Evolutionary conservation across 345 rosid genomes (phyloP).

Genomic region (Pugionium cornutum): DNA sequence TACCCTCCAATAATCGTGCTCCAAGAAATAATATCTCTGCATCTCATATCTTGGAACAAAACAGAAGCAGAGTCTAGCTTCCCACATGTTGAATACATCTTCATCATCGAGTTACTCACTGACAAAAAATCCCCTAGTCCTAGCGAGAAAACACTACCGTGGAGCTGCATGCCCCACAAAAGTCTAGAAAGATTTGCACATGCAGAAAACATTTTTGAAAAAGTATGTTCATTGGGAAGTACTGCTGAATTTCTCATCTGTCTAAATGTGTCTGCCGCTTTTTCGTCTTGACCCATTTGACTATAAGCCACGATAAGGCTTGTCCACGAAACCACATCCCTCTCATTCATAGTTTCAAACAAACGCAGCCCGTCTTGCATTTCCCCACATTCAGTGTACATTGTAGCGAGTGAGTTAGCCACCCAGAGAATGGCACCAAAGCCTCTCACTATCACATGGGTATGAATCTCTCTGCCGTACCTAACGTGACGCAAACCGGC

Average conservation of each 20-base stretch:
- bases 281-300: conserved; percentile 60
- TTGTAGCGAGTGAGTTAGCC: conserved; percentile 65
- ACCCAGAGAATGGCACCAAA: conserved; percentile 54
- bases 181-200: conserved; percentile 65
- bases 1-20: conserved; percentile 75
- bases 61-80: conserved; percentile 51
- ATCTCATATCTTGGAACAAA: conserved; percentile 55
- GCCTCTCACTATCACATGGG: conserved; percentile 58
- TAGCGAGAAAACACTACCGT: conserved; percentile 54
- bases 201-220: conserved; percentile 63
- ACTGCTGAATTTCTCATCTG: conserved; percentile 59
- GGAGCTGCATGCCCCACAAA: conserved; percentile 81
- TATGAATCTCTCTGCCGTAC: conserved; percentile 76
- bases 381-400: conserved; percentile 83
- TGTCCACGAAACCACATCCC: conserved; percentile 89
- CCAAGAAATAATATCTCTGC: conserved; percentile 80
- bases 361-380: conserved; percentile 53
- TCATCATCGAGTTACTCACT: conserved; percentile 63
- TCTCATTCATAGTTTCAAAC: conserved; percentile 60
- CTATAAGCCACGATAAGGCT: conserved; percentile 53
- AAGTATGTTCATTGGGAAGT: conserved; percentile 68
- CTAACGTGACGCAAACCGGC: conserved; percentile 59
- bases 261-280: conserved; percentile 58
- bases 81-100: conserved; percentile 77
- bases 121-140: conserved; percentile 58